Evolutionary conservation across 495 filamentous ascomycete genomes (phyloP), one percentile per base, ranked within the genome.

Genomic region (Podospora didyma): DNA sequence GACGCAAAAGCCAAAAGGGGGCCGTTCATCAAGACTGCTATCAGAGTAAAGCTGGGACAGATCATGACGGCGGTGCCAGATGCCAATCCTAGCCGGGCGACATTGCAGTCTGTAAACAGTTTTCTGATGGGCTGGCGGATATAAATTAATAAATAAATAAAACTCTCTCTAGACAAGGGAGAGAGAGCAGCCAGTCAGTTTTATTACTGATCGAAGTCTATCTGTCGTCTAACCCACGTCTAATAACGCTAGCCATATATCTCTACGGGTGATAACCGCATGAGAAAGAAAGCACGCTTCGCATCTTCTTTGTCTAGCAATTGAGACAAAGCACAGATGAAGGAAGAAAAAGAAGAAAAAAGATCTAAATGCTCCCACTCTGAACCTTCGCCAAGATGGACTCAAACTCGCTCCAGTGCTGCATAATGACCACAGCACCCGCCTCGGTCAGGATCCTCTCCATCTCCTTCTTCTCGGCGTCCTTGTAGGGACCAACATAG

Each of bases 71-170:
- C 85, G 0, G 79, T 85, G 60, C 85, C 88, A 20, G 85, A 86
- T 58, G 85, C 85, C 16, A 95, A 94, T 65, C 91, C 91, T 0
- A 87, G 84, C 57, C 78, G 93, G 41, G 79, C 86, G 26, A 96
- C 90, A 1, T 71, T 97, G 49, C 89, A 96, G 67, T 87, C 86
- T 53, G 85, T 97, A 39, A 96, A 97, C 72, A 86, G 87, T 39
- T 96, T 90, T 60, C 73, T 97, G 46, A 94, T 97, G 84, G 75
- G 75, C 50, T 75, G 68, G 67, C 59, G 65, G 22, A 67, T 66
- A 54, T 72, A 60, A 17, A 39, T 31, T 37, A 2, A 7, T 23
- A 26, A 34, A 17, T 31, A 14, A 39, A 16, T 50, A 46, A 19
- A 19, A 41, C 16, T 51, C 9, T 49, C 11, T 24, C 5, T 45